Evolutionary conservation across 1,139 yeast species (phyloP).

Genomic region (Maudiozyma humilis): DNA sequence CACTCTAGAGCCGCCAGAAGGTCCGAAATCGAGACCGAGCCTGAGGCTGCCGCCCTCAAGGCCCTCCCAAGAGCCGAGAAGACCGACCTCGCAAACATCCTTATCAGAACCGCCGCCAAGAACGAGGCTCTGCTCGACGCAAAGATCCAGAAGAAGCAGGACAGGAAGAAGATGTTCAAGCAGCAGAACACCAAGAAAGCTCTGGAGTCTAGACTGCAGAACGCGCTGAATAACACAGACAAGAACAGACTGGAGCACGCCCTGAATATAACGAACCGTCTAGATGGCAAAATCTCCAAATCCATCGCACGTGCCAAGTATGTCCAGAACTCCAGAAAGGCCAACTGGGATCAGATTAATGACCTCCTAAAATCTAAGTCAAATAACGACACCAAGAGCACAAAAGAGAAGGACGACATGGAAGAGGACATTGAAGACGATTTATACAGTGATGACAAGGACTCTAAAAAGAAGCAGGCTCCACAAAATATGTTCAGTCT

Average conservation of each 20-base stretch:
- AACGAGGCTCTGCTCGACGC: slow-evolving; percentile 54
- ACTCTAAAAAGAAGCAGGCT: slow-evolving; percentile 10
- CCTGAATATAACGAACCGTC: slow-evolving; percentile 45
- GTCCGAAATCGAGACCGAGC: slow-evolving; percentile 38
- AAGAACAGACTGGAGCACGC: slow-evolving; percentile 42
- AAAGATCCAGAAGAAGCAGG: slow-evolving; percentile 44
- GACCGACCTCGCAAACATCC: slow-evolving; percentile 52
- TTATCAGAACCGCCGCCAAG: slow-evolving; percentile 57
- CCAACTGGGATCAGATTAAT: slow-evolving; percentile 68
- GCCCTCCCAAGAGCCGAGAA: slow-evolving; percentile 49
- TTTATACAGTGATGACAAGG: slow-evolving; percentile 8
- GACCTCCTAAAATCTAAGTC: slow-evolving; percentile 36
- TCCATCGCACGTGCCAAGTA: slow-evolving; percentile 56
- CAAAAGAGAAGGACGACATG: slow-evolving; percentile 30
- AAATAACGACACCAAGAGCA: slow-evolving; percentile 13
- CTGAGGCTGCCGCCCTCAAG: slow-evolving; percentile 44
- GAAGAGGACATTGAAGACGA: slow-evolving; percentile 11
- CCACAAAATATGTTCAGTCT: slow-evolving; percentile 9
- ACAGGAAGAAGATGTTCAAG: slow-evolving; percentile 35
- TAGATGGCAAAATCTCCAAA: slow-evolving; percentile 54
- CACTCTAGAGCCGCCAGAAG: slow-evolving; percentile 74
- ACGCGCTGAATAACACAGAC: slow-evolving; percentile 35
- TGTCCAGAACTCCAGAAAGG: slow-evolving; percentile 53
- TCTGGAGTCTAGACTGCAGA: slow-evolving; percentile 21
- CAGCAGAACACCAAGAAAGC: slow-evolving; percentile 31